Evolutionary conservation across 163 green algal genomes (phyloP).

Genomic region (Scenedesmus sp.): DNA sequence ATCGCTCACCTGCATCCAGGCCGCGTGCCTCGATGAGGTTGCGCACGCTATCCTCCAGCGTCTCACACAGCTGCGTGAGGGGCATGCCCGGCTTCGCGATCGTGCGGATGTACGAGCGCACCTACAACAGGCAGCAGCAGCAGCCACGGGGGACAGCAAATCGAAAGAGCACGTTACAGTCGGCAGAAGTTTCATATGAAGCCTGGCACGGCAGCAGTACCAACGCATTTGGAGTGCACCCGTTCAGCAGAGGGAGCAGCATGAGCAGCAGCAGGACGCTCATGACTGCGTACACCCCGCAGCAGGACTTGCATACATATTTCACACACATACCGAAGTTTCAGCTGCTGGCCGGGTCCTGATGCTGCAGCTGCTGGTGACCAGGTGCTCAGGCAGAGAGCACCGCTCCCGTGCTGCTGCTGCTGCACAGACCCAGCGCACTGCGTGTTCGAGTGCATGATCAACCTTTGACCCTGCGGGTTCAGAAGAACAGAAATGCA

Average conservation of each 20-base stretch:
- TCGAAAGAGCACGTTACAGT: not conserved
- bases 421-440: not conserved
- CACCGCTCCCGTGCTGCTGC: not conserved
- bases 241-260: not conserved
- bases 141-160: no score
- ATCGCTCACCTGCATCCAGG: constrained; percentile 82
- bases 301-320: not conserved
- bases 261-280: not conserved
- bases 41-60: constrained; percentile 91
- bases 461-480: no score
- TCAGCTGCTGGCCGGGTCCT: not conserved
- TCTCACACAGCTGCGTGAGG: constrained; percentile 95
- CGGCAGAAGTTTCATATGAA: not conserved
- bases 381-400: no score
- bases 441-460: not conserved
- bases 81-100: constrained; percentile 95
- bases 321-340: no score
- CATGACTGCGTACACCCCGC: not conserved
- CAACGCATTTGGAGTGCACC: not conserved
- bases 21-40: constrained; percentile 93
- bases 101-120: constrained; percentile 90
- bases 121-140: constrained; percentile 59
- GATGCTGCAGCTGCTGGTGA: not conserved
- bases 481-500: no score
- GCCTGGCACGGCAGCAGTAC: not conserved